Base-by-base conservation (phyloP, 768 basidiomycete genomes). In the Gyrodon lividus region DNA sequence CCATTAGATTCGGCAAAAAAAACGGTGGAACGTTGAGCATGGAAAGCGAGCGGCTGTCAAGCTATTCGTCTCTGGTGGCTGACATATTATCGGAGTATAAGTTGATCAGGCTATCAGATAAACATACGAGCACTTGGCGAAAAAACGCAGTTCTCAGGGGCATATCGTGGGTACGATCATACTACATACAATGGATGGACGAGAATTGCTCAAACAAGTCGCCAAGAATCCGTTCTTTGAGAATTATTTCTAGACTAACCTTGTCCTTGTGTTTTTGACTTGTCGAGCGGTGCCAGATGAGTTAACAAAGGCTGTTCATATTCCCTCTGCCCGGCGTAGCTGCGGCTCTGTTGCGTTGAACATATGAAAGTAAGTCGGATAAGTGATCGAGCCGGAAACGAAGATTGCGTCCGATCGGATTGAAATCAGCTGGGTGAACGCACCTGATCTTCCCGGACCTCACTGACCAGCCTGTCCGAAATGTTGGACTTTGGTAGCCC, bases 141-240 rank as follows among this genome's bases (percentile, higher is more conserved):
- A 39, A 43, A 39, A 24, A 37, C 41, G 20, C 22, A 17, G n/a
- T 17, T 19, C n/a, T 38, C 22, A 28, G 23, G 50, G 44, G 43
- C 28, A 7, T 16, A 17, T 24, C 49, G 58, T 64, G 59, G 56
- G 56, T 52, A 34, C n/a, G n/a, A n/a, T n/a, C n/a, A n/a, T n/a
- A n/a, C n/a, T n/a, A n/a, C n/a, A n/a, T n/a, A n/a, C 24, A 26
- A 44, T 22, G 17, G 33, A 26, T 16, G 34, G 2, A 26, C 42
- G 39, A 37, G 23, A 31, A 31, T 30, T n/a, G 7, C 31, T 42
- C 41, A 26, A 24, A n/a, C 23, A 16, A 26, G 17, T 43, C n/a
- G 17, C 39, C 40, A 47, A 46, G 40, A 39, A 52, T 55, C 55
- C 47, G 33, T 60, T 41, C 51, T 43, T 50, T 24, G 46, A 23